Evolutionary conservation across 176 grass and related monocot genomes (phyloP), one percentile per base, ranked within the genome.

Genomic region (Carex pumila): DNA sequence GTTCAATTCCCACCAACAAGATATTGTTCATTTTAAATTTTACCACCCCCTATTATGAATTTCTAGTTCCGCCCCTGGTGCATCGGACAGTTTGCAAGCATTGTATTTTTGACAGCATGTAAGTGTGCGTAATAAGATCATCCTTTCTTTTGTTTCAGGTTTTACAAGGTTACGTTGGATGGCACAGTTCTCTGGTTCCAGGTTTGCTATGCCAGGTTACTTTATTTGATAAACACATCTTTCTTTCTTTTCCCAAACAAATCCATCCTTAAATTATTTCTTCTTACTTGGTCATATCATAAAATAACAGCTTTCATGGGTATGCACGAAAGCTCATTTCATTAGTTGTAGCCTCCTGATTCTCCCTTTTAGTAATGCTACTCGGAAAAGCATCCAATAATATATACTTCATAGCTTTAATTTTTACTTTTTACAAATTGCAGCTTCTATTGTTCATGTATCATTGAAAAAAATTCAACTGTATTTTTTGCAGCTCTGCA

Each of bases 121-220:
- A 41, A 81, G 21, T 81, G 5, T 81, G 58, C 2, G 29, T 47
- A 65, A 41, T 14, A 72, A 78, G 57, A 34, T 31, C 29, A 8
- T 75, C 10, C 43, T 34, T 62, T 55, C 18, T 49, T 85, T 58
- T 87, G 53, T 95, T 88, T 79, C 84, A 99, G 93, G 85, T 99
- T 95, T 85, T 99, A 99, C 88, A 95, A 89, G 84, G 91, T 95
- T 32, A 3, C 60, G 30, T 63, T 89, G 76, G 95, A 99, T 79
- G 90, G 86, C 80, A 90, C 91, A 7, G 36, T 91, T 21, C 91
- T 99, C 64, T 94, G 97, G 93, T 99, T 99, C 86, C 93, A 94
- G 93, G 97, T 99, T 91, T 79, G 89, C 87, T 89, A 81, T 80
- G 81, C 62, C 52, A 84, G 36, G 74, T 85, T 81, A 82, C 80